Evolutionary conservation across 192 early-diverging fungal genomes (phyloP).

Genomic region (Allomyces macrogynus): DNA sequence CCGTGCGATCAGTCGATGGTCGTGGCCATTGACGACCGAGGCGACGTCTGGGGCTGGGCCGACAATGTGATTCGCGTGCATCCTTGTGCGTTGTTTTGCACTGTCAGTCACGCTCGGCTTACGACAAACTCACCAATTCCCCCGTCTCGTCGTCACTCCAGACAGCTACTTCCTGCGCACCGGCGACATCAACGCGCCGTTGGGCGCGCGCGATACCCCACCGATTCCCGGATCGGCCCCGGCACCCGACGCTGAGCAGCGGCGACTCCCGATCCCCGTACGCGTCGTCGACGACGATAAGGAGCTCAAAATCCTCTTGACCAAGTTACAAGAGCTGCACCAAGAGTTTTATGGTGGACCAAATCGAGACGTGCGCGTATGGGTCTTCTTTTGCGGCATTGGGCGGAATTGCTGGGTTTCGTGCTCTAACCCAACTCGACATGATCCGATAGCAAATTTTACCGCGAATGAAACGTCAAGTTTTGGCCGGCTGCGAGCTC

Average conservation of each 20-base stretch:
- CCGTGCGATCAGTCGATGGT: slow-evolving; percentile 93
- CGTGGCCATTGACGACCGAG: slow-evolving; percentile 83
- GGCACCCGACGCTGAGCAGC: slow-evolving; percentile 7
- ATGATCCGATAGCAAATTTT: slow-evolving; percentile 24
- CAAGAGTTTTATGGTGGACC: background rate
- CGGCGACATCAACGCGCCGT: slow-evolving; percentile 85
- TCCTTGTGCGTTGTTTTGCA: slow-evolving; percentile 43
- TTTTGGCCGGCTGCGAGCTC: slow-evolving; percentile 45
- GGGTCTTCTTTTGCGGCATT: background rate
- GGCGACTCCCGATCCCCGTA: slow-evolving; percentile 1
- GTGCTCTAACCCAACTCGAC: slow-evolving; percentile 6
- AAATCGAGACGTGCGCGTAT: background rate
- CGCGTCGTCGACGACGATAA: slow-evolving; percentile 2
- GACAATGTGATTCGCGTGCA: slow-evolving; percentile 72
- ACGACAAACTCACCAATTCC: background rate
- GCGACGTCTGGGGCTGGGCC: slow-evolving; percentile 84
- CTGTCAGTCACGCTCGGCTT: background rate
- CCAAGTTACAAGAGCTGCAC: background rate
- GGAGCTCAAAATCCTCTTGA: slow-evolving; percentile 17
- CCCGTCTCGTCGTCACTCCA: slow-evolving; percentile 8
- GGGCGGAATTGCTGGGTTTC: background rate
- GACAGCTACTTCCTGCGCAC: slow-evolving; percentile 84
- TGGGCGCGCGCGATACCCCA: slow-evolving; percentile 5
- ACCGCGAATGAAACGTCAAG: slow-evolving; percentile 27
- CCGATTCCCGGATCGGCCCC: slow-evolving; percentile 1